phyloP scores from a whole-genome alignment of 169 alveolate genomes.

The Eimeria acervulina region DNA sequence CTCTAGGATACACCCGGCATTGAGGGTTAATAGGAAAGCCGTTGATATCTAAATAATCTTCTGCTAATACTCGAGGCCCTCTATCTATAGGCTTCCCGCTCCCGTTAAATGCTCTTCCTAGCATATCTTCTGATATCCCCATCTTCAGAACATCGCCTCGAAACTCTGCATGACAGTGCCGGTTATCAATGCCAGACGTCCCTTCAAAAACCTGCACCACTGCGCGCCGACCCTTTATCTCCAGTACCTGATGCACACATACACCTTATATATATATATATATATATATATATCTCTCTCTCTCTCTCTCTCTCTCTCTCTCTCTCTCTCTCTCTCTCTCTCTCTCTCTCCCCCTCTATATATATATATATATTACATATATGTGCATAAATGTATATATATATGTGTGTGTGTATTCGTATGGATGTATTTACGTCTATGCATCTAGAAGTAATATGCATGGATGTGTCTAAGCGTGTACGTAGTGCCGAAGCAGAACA shows the following conservation, averaged over 20 bases:
- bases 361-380: no score
- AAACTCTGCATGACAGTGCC: conserved; percentile 98
- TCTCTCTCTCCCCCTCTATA: no score
- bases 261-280: no score
- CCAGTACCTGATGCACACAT: conserved; percentile 58
- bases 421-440: no score
- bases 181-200: conserved; percentile 99
- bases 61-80: conserved; percentile 99
- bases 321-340: no score
- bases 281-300: no score
- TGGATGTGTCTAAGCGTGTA: no score
- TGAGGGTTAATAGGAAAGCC: conserved; percentile 99
- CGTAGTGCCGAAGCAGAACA: no score
- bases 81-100: conserved; percentile 99
- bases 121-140: conserved; percentile 99
- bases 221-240: conserved; percentile 76
- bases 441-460: no score
- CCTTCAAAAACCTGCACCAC: conserved; percentile 99
- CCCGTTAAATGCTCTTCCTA: conserved; percentile 99
- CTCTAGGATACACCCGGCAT: conserved; percentile 99
- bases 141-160: conserved; percentile 99
- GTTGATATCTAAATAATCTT: conserved; percentile 97
- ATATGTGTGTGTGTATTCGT: no score
- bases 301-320: no score
- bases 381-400: no score